phyloP scores from a whole-genome alignment of 2,329 filamentous ascomycete genomes.

The Cordyceps cateniannulata region DNA sequence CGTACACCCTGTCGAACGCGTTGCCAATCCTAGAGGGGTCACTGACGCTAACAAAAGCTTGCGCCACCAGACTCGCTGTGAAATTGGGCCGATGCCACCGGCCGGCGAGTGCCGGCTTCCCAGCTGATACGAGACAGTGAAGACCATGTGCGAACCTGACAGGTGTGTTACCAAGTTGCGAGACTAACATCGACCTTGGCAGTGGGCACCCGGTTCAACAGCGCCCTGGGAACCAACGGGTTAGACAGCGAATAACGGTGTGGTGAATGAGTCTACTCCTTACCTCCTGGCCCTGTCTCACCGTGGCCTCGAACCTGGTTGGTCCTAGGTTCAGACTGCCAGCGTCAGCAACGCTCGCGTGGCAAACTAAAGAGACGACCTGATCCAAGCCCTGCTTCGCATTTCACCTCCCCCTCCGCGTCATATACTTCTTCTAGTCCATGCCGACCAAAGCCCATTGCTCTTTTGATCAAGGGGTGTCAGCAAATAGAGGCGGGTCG shows the following conservation, averaged over 20 bases:
- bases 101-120: neutral
- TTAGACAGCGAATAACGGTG: no score
- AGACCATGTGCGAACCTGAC: neutral
- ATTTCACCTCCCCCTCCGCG: neutral
- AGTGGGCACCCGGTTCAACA: neutral
- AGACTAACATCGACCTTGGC: neutral
- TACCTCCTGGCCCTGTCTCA: neutral
- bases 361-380: neutral
- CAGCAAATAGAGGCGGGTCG: conserved; percentile 10
- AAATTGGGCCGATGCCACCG: neutral
- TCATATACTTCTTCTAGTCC: neutral
- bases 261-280: no score
- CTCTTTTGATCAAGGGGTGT: neutral
- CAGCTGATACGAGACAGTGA: neutral
- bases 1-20: conserved; percentile 5
- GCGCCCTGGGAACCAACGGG: neutral
- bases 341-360: neutral
- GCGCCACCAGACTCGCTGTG: neutral
- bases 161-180: neutral
- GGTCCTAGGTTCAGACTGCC: neutral
- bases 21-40: neutral
- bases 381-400: neutral
- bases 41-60: neutral
- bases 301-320: neutral
- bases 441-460: no score